Base-by-base conservation (phyloP, 208 protist genomes). In the Porcisia hertigi region DNA sequence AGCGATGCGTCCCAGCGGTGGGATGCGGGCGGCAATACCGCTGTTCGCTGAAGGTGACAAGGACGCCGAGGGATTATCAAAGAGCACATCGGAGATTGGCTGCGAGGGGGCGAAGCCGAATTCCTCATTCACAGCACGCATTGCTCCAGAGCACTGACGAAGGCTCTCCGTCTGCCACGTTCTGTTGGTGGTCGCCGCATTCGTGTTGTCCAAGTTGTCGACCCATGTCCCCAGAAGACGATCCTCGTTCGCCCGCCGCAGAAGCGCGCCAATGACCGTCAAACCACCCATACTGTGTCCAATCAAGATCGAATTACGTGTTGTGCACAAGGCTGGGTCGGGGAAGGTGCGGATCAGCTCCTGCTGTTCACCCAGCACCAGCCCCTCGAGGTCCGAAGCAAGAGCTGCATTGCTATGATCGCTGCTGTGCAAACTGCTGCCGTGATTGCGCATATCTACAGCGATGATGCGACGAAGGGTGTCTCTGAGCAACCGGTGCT, bases 221-320 rank as follows among this genome's bases (percentile, higher is more conserved):
- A 54, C 59, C 43, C 73, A 69, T 63, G 69, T 45, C 65, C 75
- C 69, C 57, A 95, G 81, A 58, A 95, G 78, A 0, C 64, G 30
- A 1, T 60, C 76, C 65, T 95, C 93, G 76, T 97, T 95, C 47
- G 88, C 92, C 30, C 93, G 91, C 7, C 91, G 86, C 30, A 95
- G 86, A 63, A 97, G 76, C 57, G 73, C 45, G 23, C 86, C 89
- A 74, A 95, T 94, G 20, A 93, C 62, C 47, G 91, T 81, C 9
- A 95, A 74, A 18, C 93, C 93, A n/a, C 93, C 91, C 93, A 97
- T 97, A 72, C 93, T 97, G 84, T 97, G 93, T 1, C 89, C 93
- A 70, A 97, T 89, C 14, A 93, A 54, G n/a, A 97, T 81, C 1
- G 77, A 65, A 67, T 82, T 62, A 18, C 75, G 77, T 18, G 76